phyloP scores from a whole-genome alignment of 805 yeast genomes.

The Torulaspora microellipsoides region DNA sequence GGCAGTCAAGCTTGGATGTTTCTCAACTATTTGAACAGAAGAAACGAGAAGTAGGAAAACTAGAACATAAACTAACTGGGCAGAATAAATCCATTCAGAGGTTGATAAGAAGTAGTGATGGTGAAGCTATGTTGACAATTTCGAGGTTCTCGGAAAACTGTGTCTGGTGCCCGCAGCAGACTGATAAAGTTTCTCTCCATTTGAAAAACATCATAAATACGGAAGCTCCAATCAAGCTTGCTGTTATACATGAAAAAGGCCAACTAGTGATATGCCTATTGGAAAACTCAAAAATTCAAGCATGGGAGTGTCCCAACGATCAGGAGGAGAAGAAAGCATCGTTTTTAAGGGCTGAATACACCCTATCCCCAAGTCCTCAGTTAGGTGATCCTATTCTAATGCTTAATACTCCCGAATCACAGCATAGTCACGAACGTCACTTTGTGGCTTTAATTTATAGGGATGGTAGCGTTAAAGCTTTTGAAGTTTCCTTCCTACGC shows the following conservation, averaged over 20 bases:
- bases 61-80: constrained; percentile 69
- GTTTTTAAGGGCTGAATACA: constrained; percentile 14
- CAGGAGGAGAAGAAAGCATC: constrained; percentile 25
- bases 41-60: constrained; percentile 18
- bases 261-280: constrained; percentile 42
- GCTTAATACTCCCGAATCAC: constrained; percentile 35
- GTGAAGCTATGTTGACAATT: constrained; percentile 53
- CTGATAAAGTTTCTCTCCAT: constrained; percentile 33
- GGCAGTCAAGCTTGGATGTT: constrained; percentile 32
- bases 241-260: constrained; percentile 48
- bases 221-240: constrained; percentile 43
- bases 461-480: constrained; percentile 25
- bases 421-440: constrained; percentile 35
- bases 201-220: constrained; percentile 43
- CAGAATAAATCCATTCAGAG: constrained; percentile 75
- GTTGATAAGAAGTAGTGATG: constrained; percentile 62
- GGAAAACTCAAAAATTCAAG: constrained; percentile 40
- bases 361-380: constrained; percentile 10
- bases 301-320: constrained; percentile 54
- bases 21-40: constrained; percentile 16
- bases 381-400: constrained; percentile 28
- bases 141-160: constrained; percentile 54
- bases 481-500: constrained; percentile 28
- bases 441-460: constrained; percentile 50
- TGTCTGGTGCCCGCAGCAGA: constrained; percentile 49